Conservation (phyloP, 768 basidiomycete genomes). For the Terana coerulea region DNA sequence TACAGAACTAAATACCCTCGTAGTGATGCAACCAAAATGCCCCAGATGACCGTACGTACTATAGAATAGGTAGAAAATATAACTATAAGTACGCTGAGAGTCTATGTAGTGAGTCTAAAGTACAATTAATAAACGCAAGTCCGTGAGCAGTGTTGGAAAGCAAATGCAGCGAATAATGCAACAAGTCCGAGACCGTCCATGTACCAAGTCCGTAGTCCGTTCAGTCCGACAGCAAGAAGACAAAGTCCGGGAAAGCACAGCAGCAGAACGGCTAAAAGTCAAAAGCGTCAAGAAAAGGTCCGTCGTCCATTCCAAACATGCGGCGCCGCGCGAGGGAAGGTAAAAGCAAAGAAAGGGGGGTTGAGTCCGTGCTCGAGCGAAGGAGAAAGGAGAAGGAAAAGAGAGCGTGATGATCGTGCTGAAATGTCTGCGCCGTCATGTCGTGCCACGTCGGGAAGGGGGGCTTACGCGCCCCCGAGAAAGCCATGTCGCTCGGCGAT, state of each 20-base stretch:
- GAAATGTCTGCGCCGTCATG: constrained; percentile 10
- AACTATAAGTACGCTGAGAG: constrained; percentile 6
- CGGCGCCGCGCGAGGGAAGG: constrained; percentile 4
- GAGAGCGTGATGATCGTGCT: constrained; percentile 19
- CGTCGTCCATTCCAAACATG: constrained; percentile 9
- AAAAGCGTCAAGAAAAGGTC: constrained; percentile 9
- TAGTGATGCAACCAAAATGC: neutral
- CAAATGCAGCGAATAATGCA: constrained; percentile 10
- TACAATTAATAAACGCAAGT: neutral
- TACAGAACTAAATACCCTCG: neutral
- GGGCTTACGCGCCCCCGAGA: constrained; percentile 4
- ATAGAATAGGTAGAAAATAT: neutral
- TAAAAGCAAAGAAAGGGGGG: neutral
- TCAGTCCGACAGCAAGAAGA: constrained; percentile 1
- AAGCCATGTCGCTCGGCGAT: constrained; percentile 12
- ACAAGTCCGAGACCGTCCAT: neutral
- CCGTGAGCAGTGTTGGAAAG: constrained; percentile 5
- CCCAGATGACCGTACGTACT: neutral
- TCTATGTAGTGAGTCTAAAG: constrained; percentile 2
- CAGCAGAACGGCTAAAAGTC: constrained; percentile 4
- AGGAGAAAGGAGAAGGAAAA: neutral
- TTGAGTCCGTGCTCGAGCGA: constrained; percentile 11
- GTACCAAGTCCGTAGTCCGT: neutral
- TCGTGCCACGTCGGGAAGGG: neutral
- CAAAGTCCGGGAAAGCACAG: neutral